A percentile compares a stretch with the other conserved stretches of the same genome.
Evolutionary conservation across 768 basidiomycete genomes (phyloP).

Genomic region (Lenzites betulinus): DNA sequence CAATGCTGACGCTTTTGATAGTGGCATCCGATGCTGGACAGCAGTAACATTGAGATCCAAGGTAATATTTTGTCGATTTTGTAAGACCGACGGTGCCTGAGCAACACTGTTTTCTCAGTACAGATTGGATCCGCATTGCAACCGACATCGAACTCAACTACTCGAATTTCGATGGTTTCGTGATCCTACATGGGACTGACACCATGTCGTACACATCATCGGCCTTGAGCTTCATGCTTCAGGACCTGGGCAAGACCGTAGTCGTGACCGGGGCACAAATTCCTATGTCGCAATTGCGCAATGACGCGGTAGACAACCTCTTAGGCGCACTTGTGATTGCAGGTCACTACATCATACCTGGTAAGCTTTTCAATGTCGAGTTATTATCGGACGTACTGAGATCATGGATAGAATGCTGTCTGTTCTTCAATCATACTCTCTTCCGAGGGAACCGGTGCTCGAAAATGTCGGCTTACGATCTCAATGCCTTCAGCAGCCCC

Average conservation of each 20-base stretch:
- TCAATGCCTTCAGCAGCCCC: constrained; percentile 83
- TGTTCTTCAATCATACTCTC: constrained; percentile 90
- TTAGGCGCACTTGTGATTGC: constrained; percentile 88
- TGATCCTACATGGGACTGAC: constrained; percentile 89
- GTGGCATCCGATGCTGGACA: constrained; percentile 89
- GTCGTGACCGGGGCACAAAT: constrained; percentile 94
- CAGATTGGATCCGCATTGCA: constrained; percentile 90
- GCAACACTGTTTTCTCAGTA: constrained; percentile 6
- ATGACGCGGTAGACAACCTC: constrained; percentile 92
- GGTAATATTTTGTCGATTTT: constrained; percentile 41
- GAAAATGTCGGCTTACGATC: constrained; percentile 79
- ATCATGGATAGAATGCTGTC: constrained; percentile 62
- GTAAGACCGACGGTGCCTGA: neutral
- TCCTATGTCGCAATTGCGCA: constrained; percentile 86
- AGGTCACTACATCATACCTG: constrained; percentile 90
- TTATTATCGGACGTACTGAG: neutral
- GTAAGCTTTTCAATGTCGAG: constrained; percentile 38
- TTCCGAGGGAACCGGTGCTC: constrained; percentile 86
- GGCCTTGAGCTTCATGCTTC: constrained; percentile 86
- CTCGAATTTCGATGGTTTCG: constrained; percentile 81
- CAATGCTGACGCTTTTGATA: constrained; percentile 32
- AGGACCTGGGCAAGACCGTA: constrained; percentile 91
- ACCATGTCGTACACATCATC: constrained; percentile 91
- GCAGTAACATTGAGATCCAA: constrained; percentile 83
- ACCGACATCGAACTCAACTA: constrained; percentile 95